phyloP scores from a whole-genome alignment of 768 basidiomycete species.

The Lactarius quietus region DNA sequence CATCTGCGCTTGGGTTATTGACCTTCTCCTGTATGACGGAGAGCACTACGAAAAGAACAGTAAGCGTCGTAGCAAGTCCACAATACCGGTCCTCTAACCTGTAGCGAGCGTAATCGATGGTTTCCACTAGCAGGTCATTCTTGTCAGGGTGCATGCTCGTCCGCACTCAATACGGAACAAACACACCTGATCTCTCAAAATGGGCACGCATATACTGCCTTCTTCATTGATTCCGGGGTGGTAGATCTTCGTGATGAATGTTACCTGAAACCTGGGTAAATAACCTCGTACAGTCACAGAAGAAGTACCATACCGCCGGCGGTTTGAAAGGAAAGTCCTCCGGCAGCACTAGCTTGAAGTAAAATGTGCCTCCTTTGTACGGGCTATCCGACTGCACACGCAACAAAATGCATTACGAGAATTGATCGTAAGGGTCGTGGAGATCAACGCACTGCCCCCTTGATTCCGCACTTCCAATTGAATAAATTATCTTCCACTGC shows the following conservation, averaged over 20 bases:
- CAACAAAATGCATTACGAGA: slow-evolving; percentile 9
- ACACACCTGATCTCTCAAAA: slow-evolving; percentile 77
- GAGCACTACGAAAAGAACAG: slow-evolving; percentile 48
- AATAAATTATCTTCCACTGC: slow-evolving; percentile 69
- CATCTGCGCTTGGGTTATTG: slow-evolving; percentile 84
- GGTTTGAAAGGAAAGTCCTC: slow-evolving; percentile 86
- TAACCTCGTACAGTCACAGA: not conserved
- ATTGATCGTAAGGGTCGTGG: slow-evolving; percentile 14
- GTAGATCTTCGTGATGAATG: slow-evolving; percentile 83
- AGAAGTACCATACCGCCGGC: slow-evolving; percentile 50
- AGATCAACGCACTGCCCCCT: slow-evolving; percentile 59
- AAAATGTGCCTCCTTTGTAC: slow-evolving; percentile 79
- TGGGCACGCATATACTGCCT: slow-evolving; percentile 78
- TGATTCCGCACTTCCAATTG: slow-evolving; percentile 74
- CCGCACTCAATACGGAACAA: not conserved
- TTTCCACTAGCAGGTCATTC: slow-evolving; percentile 63
- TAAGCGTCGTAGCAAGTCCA: not conserved
- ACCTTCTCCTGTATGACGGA: slow-evolving; percentile 77
- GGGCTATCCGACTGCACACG: slow-evolving; percentile 63
- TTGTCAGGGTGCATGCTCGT: slow-evolving; percentile 12
- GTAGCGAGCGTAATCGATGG: slow-evolving; percentile 71
- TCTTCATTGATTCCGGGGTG: slow-evolving; percentile 91
- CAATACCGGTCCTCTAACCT: slow-evolving; percentile 40
- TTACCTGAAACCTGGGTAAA: slow-evolving; percentile 48
- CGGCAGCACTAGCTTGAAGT: slow-evolving; percentile 70